A percentile compares a stretch with the other conserved stretches of the same genome.
Conservation (phyloP, 495 filamentous ascomycete genomes). For the Diplogelasinospora grovesii region DNA sequence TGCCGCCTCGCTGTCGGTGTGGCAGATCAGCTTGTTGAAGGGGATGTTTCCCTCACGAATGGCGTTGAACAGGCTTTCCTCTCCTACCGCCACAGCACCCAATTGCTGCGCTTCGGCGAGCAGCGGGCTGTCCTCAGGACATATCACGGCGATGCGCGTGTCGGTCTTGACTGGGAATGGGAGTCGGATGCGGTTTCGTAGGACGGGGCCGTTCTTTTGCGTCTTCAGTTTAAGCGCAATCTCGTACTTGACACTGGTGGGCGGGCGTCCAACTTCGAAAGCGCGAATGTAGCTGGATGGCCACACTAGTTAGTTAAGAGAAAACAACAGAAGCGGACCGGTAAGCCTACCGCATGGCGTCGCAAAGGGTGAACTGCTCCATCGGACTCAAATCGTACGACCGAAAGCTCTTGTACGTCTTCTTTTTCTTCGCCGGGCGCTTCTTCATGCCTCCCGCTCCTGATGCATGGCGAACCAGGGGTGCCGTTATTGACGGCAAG, state of each 20-base stretch:
- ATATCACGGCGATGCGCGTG: slow-evolving; percentile 79
- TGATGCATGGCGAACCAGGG: slow-evolving; percentile 35
- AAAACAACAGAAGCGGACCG: not conserved
- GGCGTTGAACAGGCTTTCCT: slow-evolving; percentile 74
- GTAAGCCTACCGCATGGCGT: slow-evolving; percentile 77
- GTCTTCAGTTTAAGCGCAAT: slow-evolving; percentile 72
- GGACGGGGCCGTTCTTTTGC: slow-evolving; percentile 70
- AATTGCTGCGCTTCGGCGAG: slow-evolving; percentile 63
- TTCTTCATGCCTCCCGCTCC: slow-evolving; percentile 33
- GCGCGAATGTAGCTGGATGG: slow-evolving; percentile 89
- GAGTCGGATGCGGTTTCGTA: slow-evolving; percentile 81
- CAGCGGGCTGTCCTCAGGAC: slow-evolving; percentile 63
- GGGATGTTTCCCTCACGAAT: slow-evolving; percentile 68
- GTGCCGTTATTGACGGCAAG: slow-evolving; percentile 27
- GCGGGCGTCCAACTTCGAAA: slow-evolving; percentile 78
- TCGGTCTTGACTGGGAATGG: slow-evolving; percentile 85
- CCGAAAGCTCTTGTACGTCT: slow-evolving; percentile 57
- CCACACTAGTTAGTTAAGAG: slow-evolving; percentile 3
- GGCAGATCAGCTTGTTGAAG: slow-evolving; percentile 86
- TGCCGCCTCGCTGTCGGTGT: slow-evolving; percentile 62
- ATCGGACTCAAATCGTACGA: slow-evolving; percentile 52
- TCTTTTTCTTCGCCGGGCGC: slow-evolving; percentile 45
- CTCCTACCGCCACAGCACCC: slow-evolving; percentile 76
- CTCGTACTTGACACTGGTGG: slow-evolving; percentile 75
- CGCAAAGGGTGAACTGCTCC: slow-evolving; percentile 71